Conservation (phyloP, 2,329 filamentous ascomycete genomes). For the Aspergillus hiratsukae region DNA sequence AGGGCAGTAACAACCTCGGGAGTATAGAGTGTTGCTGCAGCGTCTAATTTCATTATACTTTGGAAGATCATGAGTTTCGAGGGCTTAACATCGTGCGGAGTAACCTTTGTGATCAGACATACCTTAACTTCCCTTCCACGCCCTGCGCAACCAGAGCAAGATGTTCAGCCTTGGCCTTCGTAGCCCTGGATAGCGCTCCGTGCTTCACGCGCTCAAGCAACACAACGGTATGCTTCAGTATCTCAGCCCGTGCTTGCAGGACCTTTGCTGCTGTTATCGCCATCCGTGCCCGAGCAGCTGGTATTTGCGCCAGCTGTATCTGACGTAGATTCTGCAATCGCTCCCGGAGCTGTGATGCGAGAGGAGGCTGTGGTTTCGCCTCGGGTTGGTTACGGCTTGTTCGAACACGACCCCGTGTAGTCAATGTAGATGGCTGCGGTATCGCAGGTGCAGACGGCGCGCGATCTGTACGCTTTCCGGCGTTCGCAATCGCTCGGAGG, state of each 20-base stretch:
- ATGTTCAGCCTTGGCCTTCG: conserved; percentile 37
- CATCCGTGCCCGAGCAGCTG: conserved; percentile 30
- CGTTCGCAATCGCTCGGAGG: conserved; percentile 25
- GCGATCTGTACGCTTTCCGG: conserved; percentile 8
- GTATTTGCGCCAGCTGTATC: conserved; percentile 30
- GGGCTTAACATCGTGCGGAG: not conserved
- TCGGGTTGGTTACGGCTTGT: conserved; percentile 5
- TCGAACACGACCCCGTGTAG: conserved; percentile 11
- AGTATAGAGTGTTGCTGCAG: conserved; percentile 34
- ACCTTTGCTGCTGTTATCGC: conserved; percentile 32
- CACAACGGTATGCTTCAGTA: conserved; percentile 36
- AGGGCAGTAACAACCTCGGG: conserved; percentile 34
- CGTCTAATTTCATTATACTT: conserved; percentile 36
- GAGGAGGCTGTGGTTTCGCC: conserved; percentile 6
- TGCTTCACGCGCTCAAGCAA: conserved; percentile 39
- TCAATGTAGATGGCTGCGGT: conserved; percentile 5
- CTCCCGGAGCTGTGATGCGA: conserved; percentile 26
- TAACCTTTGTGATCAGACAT: conserved; percentile 12
- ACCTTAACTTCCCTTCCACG: conserved; percentile 36
- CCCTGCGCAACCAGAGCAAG: conserved; percentile 35
- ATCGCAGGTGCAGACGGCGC: conserved; percentile 7
- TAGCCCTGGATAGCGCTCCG: conserved; percentile 32
- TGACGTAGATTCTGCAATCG: conserved; percentile 26
- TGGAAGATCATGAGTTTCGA: not conserved
- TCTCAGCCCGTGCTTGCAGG: conserved; percentile 26